Percentiles rank a stretch among this genome's conserved stretches.
phyloP scores from a whole-genome alignment of 805 yeast species.

The Komagataella mondaviorum region DNA sequence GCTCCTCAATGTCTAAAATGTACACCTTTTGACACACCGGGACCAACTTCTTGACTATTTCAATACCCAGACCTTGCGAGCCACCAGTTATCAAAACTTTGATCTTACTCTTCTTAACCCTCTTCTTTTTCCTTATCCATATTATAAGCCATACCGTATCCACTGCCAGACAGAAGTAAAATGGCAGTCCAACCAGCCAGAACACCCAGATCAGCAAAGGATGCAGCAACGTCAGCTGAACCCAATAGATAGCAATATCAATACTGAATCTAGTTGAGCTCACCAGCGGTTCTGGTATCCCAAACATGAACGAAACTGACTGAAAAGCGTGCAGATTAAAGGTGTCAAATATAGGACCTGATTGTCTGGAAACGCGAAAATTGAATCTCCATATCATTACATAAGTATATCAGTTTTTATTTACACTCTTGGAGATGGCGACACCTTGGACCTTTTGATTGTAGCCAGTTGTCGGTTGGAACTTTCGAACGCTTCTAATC shows the following conservation, averaged over 20 bases:
- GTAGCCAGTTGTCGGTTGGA: constrained; percentile 51
- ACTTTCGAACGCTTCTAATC: constrained; percentile 62
- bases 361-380: neutral
- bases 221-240: constrained; percentile 6
- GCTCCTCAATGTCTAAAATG: neutral
- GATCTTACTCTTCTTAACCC: neutral
- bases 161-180: neutral
- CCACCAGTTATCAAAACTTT: constrained; percentile 37
- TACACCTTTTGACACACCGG: neutral
- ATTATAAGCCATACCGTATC: constrained; percentile 4
- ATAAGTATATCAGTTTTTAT: constrained; percentile 21
- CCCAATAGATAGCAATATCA: constrained; percentile 8
- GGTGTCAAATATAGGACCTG: neutral
- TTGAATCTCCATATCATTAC: neutral
- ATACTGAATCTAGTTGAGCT: constrained; percentile 4
- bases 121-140: constrained; percentile 1
- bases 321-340: constrained; percentile 7
- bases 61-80: constrained; percentile 33
- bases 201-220: constrained; percentile 10
- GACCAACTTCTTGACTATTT: constrained; percentile 18
- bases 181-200: neutral
- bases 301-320: constrained; percentile 6
- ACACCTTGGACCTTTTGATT: constrained; percentile 59
- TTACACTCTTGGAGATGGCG: constrained; percentile 48
- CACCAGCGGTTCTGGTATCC: constrained; percentile 3